Evolutionary conservation across 352 stramenopile species (phyloP).

Genomic region (Phytophthora fragariae): DNA sequence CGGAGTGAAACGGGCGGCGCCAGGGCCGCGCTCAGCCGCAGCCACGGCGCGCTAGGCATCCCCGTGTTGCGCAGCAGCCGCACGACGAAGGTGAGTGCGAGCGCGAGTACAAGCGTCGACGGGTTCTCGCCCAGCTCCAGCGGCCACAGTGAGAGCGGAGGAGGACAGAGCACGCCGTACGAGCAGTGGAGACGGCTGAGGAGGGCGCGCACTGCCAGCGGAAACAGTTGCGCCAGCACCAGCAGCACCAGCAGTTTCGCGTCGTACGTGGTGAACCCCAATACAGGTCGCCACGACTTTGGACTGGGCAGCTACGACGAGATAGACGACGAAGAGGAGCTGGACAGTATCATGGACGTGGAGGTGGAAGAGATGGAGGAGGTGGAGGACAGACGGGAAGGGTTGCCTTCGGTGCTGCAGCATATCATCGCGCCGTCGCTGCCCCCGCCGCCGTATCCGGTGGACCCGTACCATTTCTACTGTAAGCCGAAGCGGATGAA

Average conservation of each 20-base stretch:
- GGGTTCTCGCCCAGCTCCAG: slow-evolving; percentile 30
- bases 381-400: slow-evolving; percentile 14
- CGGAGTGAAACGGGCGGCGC: slow-evolving; percentile 16
- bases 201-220: slow-evolving; percentile 64
- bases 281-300: slow-evolving; percentile 51
- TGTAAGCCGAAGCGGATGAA: slow-evolving; percentile 42
- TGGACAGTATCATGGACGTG: slow-evolving; percentile 30
- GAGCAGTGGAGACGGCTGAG: slow-evolving; percentile 52
- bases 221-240: slow-evolving; percentile 72
- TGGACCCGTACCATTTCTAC: slow-evolving; percentile 88
- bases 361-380: slow-evolving; percentile 22
- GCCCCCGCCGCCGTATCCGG: slow-evolving; percentile 72
- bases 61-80: slow-evolving; percentile 60
- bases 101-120: slow-evolving; percentile 2
- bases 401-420: slow-evolving; percentile 41
- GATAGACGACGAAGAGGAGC: slow-evolving; percentile 24
- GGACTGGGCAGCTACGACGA: slow-evolving; percentile 48
- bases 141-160: slow-evolving; percentile 17
- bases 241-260: slow-evolving; percentile 62
- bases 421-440: slow-evolving; percentile 63
- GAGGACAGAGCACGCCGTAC: slow-evolving; percentile 34
- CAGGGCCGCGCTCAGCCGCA: slow-evolving; percentile 25
- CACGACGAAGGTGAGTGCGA: slow-evolving; percentile 34
- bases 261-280: slow-evolving; percentile 55
- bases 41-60: slow-evolving; percentile 37